A percentile compares a stretch with the other conserved stretches of the same genome.
phyloP scores from a whole-genome alignment of 208 protist species.

The Vickermania ingenoplastis region DNA sequence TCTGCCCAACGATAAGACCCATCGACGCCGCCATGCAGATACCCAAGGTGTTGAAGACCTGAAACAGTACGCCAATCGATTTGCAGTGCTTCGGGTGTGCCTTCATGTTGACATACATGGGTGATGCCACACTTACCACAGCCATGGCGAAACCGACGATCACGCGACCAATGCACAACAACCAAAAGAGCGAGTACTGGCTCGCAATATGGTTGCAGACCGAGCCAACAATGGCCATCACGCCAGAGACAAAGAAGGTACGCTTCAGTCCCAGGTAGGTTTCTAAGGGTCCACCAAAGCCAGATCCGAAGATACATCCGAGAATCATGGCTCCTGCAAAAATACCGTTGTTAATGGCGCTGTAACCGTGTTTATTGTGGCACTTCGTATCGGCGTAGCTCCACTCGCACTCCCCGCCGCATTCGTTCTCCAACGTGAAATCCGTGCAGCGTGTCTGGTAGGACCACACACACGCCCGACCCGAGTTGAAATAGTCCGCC shows the following conservation, averaged over 20 bases:
- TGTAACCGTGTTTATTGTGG: conserved; percentile 11
- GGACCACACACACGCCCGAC: neutral
- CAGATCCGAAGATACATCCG: conserved; percentile 16
- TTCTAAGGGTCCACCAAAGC: conserved; percentile 7
- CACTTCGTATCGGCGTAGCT: conserved; percentile 8
- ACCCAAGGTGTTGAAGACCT: too few species aligned
- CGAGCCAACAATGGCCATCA: conserved; percentile 8
- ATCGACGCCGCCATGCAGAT: too few species aligned
- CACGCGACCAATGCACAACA: too few species aligned
- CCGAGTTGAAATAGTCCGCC: conserved; percentile 8
- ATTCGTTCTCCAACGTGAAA: neutral
- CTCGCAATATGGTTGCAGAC: conserved; percentile 11
- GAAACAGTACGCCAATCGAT: too few species aligned
- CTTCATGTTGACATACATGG: too few species aligned
- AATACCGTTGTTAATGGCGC: conserved; percentile 11
- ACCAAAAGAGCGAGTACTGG: too few species aligned
- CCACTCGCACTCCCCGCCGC: conserved; percentile 12
- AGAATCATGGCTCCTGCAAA: conserved; percentile 25
- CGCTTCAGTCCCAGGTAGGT: conserved; percentile 11
- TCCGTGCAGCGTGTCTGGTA: neutral
- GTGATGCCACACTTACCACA: too few species aligned
- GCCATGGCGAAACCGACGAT: too few species aligned
- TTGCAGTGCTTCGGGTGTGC: too few species aligned
- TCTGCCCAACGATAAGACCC: too few species aligned
- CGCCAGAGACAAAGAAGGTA: conserved; percentile 12